Conservation (phyloP, 1,284 basidiomycete species). For the Coriolopsis trogii region DNA sequence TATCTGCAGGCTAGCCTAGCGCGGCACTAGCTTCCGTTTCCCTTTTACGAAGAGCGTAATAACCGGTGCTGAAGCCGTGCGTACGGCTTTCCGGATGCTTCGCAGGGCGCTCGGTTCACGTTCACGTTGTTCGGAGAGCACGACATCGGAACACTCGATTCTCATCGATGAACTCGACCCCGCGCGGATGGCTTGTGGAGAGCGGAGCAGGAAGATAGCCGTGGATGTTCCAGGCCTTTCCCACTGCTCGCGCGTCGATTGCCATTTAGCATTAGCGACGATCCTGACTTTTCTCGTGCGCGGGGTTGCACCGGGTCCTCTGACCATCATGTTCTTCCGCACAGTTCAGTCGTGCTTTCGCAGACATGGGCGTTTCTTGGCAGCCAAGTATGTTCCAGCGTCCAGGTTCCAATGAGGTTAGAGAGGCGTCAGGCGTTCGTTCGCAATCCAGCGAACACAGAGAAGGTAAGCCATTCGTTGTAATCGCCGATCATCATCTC, state of each 20-base stretch:
- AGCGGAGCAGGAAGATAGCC: constrained; percentile 17
- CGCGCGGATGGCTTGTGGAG: no score
- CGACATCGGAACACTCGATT: constrained; percentile 6
- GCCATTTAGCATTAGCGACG: constrained; percentile 20
- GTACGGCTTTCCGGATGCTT: background rate
- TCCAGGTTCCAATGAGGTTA: constrained; percentile 15
- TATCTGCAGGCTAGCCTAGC: constrained; percentile 12
- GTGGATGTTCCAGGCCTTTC: constrained; percentile 16
- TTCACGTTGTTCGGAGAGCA: constrained; percentile 3
- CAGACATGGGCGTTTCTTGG: no score
- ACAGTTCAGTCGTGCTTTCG: background rate
- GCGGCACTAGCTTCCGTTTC: constrained; percentile 8
- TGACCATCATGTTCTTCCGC: constrained; percentile 8
- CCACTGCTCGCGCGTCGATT: constrained; percentile 8
- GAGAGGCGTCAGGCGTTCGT: constrained; percentile 4
- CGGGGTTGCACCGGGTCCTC: background rate
- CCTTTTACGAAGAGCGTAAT: background rate
- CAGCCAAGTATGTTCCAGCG: constrained; percentile 4
- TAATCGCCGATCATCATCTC: constrained; percentile 32
- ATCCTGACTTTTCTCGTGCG: constrained; percentile 11
- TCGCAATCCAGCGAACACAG: constrained; percentile 5
- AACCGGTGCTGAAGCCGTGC: constrained; percentile 1
- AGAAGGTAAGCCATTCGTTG: constrained; percentile 20
- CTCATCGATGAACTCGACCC: constrained; percentile 15
- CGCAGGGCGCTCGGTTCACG: background rate